phyloP scores from a whole-genome alignment of 2,329 filamentous ascomycete genomes.

The Bipolaris gigantea region DNA sequence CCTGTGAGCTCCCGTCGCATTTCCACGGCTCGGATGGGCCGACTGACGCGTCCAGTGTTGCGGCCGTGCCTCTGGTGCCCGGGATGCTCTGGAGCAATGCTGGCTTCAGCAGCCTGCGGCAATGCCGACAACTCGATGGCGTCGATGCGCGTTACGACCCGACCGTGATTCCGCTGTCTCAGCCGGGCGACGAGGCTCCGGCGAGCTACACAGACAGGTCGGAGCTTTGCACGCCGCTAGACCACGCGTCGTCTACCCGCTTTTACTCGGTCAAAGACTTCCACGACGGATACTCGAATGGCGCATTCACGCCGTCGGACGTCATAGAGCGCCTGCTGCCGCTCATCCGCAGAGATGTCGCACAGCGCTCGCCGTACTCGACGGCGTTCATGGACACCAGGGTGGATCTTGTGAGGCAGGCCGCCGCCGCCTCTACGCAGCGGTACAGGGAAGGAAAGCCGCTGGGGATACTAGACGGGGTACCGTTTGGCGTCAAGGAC shows the following conservation, averaged over 20 bases:
- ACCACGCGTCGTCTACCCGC: conserved; percentile 23
- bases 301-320: conserved; percentile 69
- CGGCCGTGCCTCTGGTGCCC: conserved; percentile 63
- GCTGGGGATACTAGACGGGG: conserved; percentile 73
- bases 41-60: conserved; percentile 53
- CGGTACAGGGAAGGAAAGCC: conserved; percentile 69
- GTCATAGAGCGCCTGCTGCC: conserved; percentile 73
- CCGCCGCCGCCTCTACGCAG: conserved; percentile 72
- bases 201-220: conserved; percentile 24
- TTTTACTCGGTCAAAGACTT: conserved; percentile 71
- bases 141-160: conserved; percentile 60
- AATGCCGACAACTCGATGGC: conserved; percentile 57
- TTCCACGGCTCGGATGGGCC: conserved; percentile 9
- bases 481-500: conserved; percentile 83
- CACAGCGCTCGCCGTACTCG: conserved; percentile 62
- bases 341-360: conserved; percentile 64
- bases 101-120: conserved; percentile 62
- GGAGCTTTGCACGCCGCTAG: conserved; percentile 25
- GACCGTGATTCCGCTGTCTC: conserved; percentile 55
- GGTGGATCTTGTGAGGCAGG: conserved; percentile 63
- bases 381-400: conserved; percentile 73
- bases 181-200: conserved; percentile 19
- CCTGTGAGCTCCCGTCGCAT: conserved; percentile 52
- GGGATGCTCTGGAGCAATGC: conserved; percentile 71
- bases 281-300: conserved; percentile 71